phyloP scores from a whole-genome alignment of 2,329 filamentous ascomycete species.

The Hypomyces rosellus region DNA sequence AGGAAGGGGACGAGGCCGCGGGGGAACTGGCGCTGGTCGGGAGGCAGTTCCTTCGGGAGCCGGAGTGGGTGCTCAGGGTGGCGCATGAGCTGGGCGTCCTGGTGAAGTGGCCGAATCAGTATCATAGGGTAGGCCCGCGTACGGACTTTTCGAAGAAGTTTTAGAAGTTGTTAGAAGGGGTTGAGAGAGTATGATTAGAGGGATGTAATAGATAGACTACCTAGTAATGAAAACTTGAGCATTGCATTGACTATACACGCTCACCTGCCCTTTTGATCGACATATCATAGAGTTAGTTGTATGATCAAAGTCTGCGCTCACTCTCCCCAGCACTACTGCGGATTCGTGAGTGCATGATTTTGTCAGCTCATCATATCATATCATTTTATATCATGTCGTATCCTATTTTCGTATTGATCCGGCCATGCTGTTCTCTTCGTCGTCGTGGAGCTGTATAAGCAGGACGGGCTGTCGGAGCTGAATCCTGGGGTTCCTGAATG shows the following conservation, averaged over 20 bases:
- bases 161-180: neutral
- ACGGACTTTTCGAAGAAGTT: conserved; percentile 10
- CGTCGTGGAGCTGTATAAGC: too few relatives aligned
- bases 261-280: neutral
- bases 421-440: too few relatives aligned
- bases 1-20: conserved; percentile 30
- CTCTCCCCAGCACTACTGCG: too few relatives aligned
- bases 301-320: too few relatives aligned
- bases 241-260: neutral
- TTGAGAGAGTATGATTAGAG: neutral
- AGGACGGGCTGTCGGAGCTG: too few relatives aligned
- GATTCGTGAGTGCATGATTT: too few relatives aligned
- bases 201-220: neutral
- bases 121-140: conserved; percentile 29
- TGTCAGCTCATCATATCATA: too few relatives aligned
- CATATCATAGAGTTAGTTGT: too few relatives aligned
- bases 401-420: too few relatives aligned
- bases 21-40: conserved; percentile 70
- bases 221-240: neutral
- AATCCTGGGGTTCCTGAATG: too few relatives aligned
- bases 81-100: conserved; percentile 67
- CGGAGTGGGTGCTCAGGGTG: conserved; percentile 66
- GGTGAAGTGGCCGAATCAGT: conserved; percentile 67
- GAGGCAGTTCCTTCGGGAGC: conserved; percentile 75
- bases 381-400: too few relatives aligned